Base-by-base conservation (phyloP, 2,329 filamentous ascomycete genomes). In the Ramichloridium luteum region DNA sequence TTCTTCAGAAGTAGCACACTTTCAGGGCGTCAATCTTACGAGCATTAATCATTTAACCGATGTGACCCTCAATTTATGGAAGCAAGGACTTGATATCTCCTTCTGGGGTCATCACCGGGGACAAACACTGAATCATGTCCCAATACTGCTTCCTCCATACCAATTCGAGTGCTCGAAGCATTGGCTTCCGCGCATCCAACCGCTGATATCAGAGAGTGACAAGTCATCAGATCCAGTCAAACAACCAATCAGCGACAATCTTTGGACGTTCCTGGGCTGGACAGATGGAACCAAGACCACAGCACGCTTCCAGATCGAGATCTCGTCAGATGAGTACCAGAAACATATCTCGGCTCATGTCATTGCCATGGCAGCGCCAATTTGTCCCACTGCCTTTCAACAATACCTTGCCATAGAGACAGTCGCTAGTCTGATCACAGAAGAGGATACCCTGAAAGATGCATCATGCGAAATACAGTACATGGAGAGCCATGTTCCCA, bases 101-200 rank as follows among this genome's bases (percentile, higher is more conserved):
- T 30, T 25, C 27, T 37, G 35, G 35, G 18, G 16, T 18, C 30
- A 32, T 17, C 30, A 34, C 17, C 25, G 10, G 17, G 13, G 11
- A 10, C 25, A 37, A 13, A 33, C 10, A 11, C 10, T 15, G 13
- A 27, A 23, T 10, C 30, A 26, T 13, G 18, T 20, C 14, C 3
- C 27, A 11, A 5, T 37, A 15, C 27, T 27, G 18, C 16, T 37
- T 10, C 35, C 35, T n/a, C 35, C 30, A 8, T 37, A 37, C 15
- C 3, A 23, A 10, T 37, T 33, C 27, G 31, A 30, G n/a, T 30
- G 27, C n/a, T 8, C 27, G 13, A 37, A 22, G 18, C 35, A 37
- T 17, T 37, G 35, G 35, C 27, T 37, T 13, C n/a, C n/a, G n/a
- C n/a, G n/a, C n/a, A n/a, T n/a, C n/a, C n/a, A n/a, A n/a, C n/a